Base-by-base conservation (phyloP, 169 alveolate species). In the Plasmodium billcollinsi region DNA sequence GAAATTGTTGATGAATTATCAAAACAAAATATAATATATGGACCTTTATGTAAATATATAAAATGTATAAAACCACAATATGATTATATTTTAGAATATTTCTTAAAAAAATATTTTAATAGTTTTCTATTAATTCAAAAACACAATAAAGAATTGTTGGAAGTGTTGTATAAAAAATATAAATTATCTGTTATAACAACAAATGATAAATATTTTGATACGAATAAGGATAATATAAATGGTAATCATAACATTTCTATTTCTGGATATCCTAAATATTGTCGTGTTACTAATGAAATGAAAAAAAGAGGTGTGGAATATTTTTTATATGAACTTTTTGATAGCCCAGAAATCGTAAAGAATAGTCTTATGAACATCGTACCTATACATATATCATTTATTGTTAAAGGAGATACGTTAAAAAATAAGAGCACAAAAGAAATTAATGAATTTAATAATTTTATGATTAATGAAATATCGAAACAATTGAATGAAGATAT, bases 221-320 rank as follows among this genome's bases (percentile, higher is more conserved):
- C 0, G 39, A 26, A 26, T 6, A 39, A 39, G 8, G 5, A 39
- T 39, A 39, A 6, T 5, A 39, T 39, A 39, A 39, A 39, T 39
- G 2, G 47, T 39, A 39, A 39, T 39, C 5, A 39, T 39, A 5
- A 39, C 2, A 39, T 5, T 39, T 88, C 95, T 14, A 83, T 33
- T n/a, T 6, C 2, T 39, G 47, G 8, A 39, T 39, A 5, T 39
- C 47, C 47, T 14, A 86, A 85, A 33, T 74, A 88, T 58, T 93
- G 96, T 61, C 18, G 47, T 21, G 96, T 93, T 6, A 93, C 94
- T 5, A 86, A 78, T 47, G 80, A 63, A 24, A 93, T 93, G 94
- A 71, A 67, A 45, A 21, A 45, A 43, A 83, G 72, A 43, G 96
- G 96, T 7, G 96, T 93, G 8, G 83, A 72, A 66, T 88, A 58